Conservation (phyloP, 495 filamentous ascomycete genomes). For the Aspergillus campestris region DNA sequence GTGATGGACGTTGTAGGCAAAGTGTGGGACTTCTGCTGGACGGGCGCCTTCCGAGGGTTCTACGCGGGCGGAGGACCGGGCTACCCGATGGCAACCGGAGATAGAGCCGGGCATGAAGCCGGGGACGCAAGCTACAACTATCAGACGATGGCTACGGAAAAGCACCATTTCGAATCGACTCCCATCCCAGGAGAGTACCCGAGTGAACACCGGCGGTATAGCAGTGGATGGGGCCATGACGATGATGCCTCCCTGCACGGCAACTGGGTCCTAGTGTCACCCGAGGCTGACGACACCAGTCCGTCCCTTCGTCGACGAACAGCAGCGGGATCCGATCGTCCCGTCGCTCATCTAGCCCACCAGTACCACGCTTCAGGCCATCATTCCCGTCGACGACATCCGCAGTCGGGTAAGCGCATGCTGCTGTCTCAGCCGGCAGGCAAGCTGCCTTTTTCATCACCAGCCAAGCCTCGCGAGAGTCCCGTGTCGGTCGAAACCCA, state of each 20-base stretch:
- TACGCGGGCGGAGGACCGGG: constrained; percentile 72
- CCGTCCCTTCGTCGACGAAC: constrained; percentile 11
- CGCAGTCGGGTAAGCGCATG: constrained; percentile 20
- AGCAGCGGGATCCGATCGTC: no score
- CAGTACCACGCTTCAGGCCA: no score
- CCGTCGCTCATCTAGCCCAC: no score
- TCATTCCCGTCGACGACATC: constrained; percentile 16
- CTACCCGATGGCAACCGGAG: constrained; percentile 41
- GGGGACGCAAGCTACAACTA: no score
- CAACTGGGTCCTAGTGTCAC: constrained; percentile 71
- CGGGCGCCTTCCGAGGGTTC: constrained; percentile 69
- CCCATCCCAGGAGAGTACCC: constrained; percentile 20
- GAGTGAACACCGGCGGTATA: no score
- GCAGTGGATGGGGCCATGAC: no score
- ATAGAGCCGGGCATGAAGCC: constrained; percentile 4
- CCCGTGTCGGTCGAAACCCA: constrained; percentile 55
- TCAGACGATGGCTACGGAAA: constrained; percentile 10
- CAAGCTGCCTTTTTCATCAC: constrained; percentile 18
- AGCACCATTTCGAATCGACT: constrained; percentile 16
- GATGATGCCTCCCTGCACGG: constrained; percentile 47
- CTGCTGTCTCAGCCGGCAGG: constrained; percentile 29
- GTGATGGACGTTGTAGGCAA: constrained; percentile 60
- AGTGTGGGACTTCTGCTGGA: constrained; percentile 74
- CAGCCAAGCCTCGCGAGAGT: constrained; percentile 29
- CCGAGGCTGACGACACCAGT: constrained; percentile 8